Evolutionary conservation across 805 yeast species (phyloP).

Genomic region (Candida coquimbonensis): DNA sequence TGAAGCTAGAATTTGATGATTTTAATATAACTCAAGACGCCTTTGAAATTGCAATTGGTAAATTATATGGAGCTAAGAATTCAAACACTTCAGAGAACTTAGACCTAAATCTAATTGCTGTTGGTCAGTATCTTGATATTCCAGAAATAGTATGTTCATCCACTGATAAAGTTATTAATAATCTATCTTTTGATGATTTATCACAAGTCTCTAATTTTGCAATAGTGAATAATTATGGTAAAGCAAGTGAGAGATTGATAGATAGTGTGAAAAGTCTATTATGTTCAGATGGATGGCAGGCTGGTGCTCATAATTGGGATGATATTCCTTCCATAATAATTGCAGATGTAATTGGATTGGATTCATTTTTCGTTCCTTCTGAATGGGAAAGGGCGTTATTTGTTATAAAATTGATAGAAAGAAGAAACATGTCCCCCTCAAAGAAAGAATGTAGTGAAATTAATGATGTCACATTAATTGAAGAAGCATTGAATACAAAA

Average conservation of each 20-base stretch:
- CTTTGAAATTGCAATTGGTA: slow-evolving; percentile 40
- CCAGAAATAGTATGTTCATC: slow-evolving; percentile 37
- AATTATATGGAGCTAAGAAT: slow-evolving; percentile 39
- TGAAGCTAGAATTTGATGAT: slow-evolving; percentile 34
- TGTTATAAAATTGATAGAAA: slow-evolving; percentile 34
- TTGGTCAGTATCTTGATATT: slow-evolving; percentile 43
- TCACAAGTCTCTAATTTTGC: slow-evolving; percentile 36
- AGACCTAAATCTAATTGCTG: slow-evolving; percentile 39
- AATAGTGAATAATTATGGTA: slow-evolving; percentile 35
- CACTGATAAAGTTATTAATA: slow-evolving; percentile 31
- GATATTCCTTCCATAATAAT: slow-evolving; percentile 37
- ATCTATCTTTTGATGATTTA: slow-evolving; percentile 30
- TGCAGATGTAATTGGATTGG: slow-evolving; percentile 38
- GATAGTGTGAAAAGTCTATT: slow-evolving; percentile 41
- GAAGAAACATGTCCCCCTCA: slow-evolving; percentile 19
- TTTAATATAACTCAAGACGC: slow-evolving; percentile 35
- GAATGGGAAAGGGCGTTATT: slow-evolving; percentile 52
- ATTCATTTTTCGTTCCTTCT: slow-evolving; percentile 45
- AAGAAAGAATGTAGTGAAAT: slow-evolving; percentile 7
- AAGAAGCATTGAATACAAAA: slow-evolving; percentile 31
- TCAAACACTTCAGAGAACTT: slow-evolving; percentile 26
- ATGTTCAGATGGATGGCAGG: slow-evolving; percentile 43
- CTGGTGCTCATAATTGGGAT: slow-evolving; percentile 39
- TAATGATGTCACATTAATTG: slow-evolving; percentile 19
- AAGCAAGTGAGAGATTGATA: slow-evolving; percentile 36